A percentile compares a stretch with the other conserved stretches of the same genome.
Conservation (phyloP, 257 asterid genomes). For the Solanum tacnaense region DNA sequence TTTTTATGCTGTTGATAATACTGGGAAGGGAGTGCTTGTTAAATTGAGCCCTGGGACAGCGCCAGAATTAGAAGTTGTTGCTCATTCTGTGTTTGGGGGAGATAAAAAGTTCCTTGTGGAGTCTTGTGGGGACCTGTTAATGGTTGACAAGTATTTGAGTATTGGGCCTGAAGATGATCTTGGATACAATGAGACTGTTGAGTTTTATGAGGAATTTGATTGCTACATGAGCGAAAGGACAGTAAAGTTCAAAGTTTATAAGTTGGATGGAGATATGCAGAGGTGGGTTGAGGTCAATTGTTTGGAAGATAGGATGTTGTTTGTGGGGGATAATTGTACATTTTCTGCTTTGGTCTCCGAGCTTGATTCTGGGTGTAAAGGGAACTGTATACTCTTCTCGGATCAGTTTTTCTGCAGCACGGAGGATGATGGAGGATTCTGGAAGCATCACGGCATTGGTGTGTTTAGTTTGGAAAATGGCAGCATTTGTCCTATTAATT, state of each 20-base stretch:
- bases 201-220: constrained; percentile 65
- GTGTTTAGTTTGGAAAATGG: constrained; percentile 67
- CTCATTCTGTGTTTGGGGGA: constrained; percentile 48
- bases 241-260: constrained; percentile 64
- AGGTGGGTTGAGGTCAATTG: constrained; percentile 50
- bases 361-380: constrained; percentile 23
- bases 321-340: constrained; percentile 69
- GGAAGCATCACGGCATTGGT: constrained; percentile 42
- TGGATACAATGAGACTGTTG: constrained; percentile 45
- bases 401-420: constrained; percentile 33
- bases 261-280: constrained; percentile 36
- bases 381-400: constrained; percentile 61
- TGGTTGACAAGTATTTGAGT: constrained; percentile 63
- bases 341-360: constrained; percentile 56
- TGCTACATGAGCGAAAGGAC: constrained; percentile 61
- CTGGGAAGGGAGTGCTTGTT: constrained; percentile 51
- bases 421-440: constrained; percentile 41
- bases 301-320: constrained; percentile 63
- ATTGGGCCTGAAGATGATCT: constrained; percentile 51
- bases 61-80: constrained; percentile 30
- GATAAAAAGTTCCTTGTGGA: constrained; percentile 78
- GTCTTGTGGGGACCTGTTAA: constrained; percentile 47
- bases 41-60: constrained; percentile 9
- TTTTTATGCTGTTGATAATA: constrained; percentile 57
- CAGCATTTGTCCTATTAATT: constrained; percentile 45